Percentiles rank a stretch among this genome's conserved stretches.
Evolutionary conservation across 805 yeast species (phyloP).

Genomic region (Candida ovalis): DNA sequence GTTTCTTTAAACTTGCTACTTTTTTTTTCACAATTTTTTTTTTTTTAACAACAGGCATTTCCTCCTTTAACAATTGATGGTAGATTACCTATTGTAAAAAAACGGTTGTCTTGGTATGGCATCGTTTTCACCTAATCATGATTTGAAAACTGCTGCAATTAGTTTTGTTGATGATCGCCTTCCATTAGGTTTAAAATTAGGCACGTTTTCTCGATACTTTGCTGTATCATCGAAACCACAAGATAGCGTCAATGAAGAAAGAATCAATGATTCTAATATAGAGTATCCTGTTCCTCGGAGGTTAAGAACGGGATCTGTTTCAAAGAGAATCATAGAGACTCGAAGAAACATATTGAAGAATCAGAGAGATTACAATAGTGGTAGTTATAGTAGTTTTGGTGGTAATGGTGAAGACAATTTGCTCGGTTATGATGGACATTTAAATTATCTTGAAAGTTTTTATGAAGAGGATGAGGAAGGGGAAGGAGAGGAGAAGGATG

Average conservation of each 20-base stretch:
- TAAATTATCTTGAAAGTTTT: constrained; percentile 2
- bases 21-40: no score
- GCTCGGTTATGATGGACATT: background rate
- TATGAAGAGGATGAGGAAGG: background rate
- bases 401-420: no score
- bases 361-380: background rate
- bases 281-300: background rate
- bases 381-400: no score
- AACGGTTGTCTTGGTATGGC: no score
- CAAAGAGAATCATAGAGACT: constrained; percentile 6
- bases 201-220: background rate
- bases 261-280: background rate
- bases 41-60: no score
- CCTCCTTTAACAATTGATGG: no score
- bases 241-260: background rate
- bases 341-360: constrained; percentile 3
- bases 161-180: background rate
- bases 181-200: background rate
- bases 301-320: background rate
- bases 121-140: background rate
- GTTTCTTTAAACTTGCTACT: no score
- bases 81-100: no score
- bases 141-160: background rate
- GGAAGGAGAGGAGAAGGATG: background rate
- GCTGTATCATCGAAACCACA: background rate